Base-by-base conservation (phyloP, 2,329 filamentous ascomycete species). In the Dryadomyces sulphureus region DNA sequence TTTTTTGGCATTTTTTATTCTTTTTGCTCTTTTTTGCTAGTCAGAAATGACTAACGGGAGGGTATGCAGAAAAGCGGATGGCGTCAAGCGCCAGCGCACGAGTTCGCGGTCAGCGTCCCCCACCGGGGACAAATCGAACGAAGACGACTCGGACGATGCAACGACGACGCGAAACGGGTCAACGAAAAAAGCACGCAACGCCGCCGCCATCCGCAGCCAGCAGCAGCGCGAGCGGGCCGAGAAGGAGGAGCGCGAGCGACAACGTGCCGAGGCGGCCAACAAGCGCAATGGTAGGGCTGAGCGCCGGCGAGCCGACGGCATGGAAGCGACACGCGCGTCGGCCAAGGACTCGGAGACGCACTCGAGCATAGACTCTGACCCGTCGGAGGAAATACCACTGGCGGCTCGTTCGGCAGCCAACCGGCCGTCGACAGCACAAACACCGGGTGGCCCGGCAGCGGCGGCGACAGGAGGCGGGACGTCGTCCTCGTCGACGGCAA, bases 281-380 rank as follows among this genome's bases (percentile, higher is more conserved):
- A 84, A 89, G 60, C 75, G 88, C 50, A 92, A 90, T 68, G 84
- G 82, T 43, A 77, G 87, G 46, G 80, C 84, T 38, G 88, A 92
- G 54, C 75, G 86, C 51, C 77, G 88, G 54, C 80, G 86, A 60
- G 81, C 73, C 53, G 88, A 94, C 57, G 87, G 87, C 89, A 69
- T 57, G 66, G 54, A 46, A 16, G 20, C 30, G 21, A 19, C 16
- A 35, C 36, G 19, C 21, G 25, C 34, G 36, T 47, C 51, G 14
- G 56, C 51, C 45, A 54, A 59, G 58, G 53, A 57, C 38, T 50
- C 50, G 44, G 57, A 63, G 53, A 59, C 63, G 65, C 51, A 66
- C 58, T 45, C 54, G 53, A 56, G 54, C 49, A 52, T 54, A 82
- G 84, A 89, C 57, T 84, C 81, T 25, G 83, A 87, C 55, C 72